Base-by-base conservation (phyloP, 352 stramenopile genomes). In the Phytophthora megakarya region DNA sequence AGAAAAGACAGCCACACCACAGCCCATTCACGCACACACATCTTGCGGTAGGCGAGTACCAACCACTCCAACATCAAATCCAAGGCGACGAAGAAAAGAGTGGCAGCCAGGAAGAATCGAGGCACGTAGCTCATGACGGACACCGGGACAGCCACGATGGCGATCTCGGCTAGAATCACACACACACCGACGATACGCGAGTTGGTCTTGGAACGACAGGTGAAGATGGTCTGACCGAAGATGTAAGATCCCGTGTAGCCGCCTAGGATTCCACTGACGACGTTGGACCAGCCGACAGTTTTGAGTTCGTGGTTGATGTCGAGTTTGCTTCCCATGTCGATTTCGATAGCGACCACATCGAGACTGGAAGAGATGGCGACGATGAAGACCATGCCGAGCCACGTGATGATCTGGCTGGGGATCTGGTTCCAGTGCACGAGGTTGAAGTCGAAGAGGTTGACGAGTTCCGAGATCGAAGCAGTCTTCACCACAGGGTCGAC, bases 221-320 rank as follows among this genome's bases (percentile, higher is more conserved):
- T 98, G 76, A 99, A 98, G 62, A 99, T 98, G 26, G 93, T 99
- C 82, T 99, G 97, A 25, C 80, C 97, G 74, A 99, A 99, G 63
- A 99, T 99, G 75, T 99, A 99, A 18, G 84, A 98, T 15, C 97
- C 97, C 18, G 96, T 99, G 81, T 98, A 99, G 47, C 97, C 97
- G 22, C 97, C 96, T 0, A 93, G 87, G 26, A 99, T 22, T 0
- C 97, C 97, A 42, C 85, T 98, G 16, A 98, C 70, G 15, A 98
- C 76, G 80, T 99, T 99, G 35, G 87, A 97, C 63, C 97, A 92
- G 18, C 97, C 97, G 13, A 99, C 96, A 21, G 86, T 95, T 40
- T 72, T 52, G 37, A 97, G 72, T 69, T 99, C 96, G 67, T 95
- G 77, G 76, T 98, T 96, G 77, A 98, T 98, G 59, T 98, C 75